A percentile compares a stretch with the other conserved stretches of the same genome.
Evolutionary conservation across 768 basidiomycete species (phyloP).

Genomic region (Mycena capillaripes): DNA sequence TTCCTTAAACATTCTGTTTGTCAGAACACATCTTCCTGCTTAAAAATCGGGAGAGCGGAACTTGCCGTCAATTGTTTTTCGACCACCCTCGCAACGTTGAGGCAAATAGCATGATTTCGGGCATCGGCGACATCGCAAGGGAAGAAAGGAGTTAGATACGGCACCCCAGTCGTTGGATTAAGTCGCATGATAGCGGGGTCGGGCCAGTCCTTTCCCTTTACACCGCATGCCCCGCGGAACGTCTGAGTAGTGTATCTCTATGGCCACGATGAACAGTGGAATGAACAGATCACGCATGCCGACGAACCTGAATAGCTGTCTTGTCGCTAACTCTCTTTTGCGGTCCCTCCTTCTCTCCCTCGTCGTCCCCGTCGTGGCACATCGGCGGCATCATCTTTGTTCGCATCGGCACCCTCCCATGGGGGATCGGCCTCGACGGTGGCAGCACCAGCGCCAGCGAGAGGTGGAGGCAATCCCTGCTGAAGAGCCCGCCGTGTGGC

Average conservation of each 20-base stretch:
- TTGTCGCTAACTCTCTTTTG: too few species aligned
- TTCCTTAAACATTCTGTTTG: not conserved
- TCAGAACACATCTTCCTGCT: too few species aligned
- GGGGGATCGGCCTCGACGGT: too few species aligned
- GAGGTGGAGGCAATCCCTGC: too few species aligned
- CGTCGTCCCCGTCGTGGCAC: too few species aligned
- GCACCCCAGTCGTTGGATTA: not conserved
- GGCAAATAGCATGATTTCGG: not conserved
- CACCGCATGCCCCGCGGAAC: not conserved
- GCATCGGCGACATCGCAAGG: not conserved
- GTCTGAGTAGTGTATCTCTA: not conserved
- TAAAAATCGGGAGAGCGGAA: too few species aligned
- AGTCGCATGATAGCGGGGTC: not conserved
- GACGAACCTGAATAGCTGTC: too few species aligned
- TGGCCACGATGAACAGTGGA: not conserved
- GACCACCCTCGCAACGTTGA: not conserved
- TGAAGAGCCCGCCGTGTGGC: too few species aligned
- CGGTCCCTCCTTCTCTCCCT: too few species aligned
- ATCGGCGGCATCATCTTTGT: too few species aligned
- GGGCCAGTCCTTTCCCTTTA: not conserved
- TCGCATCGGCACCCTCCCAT: too few species aligned
- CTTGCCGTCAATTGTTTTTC: not conserved
- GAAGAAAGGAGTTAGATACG: not conserved
- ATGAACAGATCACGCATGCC: not conserved
- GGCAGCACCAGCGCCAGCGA: too few species aligned